Conservation (phyloP, 2,329 filamentous ascomycete species). For the Tolypocladium cylindrosporum region DNA sequence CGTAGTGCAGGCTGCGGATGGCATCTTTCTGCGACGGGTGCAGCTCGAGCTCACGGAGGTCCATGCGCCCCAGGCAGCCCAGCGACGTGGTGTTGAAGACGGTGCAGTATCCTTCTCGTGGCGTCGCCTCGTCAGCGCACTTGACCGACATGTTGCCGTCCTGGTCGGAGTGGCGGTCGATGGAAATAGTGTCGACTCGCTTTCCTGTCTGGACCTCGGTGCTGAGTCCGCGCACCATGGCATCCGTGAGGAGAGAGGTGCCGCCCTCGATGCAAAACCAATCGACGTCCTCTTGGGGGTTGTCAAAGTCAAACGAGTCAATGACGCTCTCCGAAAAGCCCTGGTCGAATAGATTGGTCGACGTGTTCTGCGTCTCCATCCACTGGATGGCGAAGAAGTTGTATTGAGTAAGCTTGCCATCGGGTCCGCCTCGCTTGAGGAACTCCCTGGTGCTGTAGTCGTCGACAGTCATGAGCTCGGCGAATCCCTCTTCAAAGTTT, state of each 20-base stretch:
- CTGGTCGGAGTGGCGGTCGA: not conserved
- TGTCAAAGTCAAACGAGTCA: constrained; percentile 21
- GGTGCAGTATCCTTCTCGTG: not conserved
- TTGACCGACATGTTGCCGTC: not conserved
- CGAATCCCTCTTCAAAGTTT: constrained; percentile 3
- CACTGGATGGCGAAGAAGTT: constrained; percentile 11
- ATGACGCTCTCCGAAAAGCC: constrained; percentile 23
- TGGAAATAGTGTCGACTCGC: not conserved
- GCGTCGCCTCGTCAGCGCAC: not conserved
- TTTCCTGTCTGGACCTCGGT: not conserved
- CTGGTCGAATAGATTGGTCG: constrained; percentile 22
- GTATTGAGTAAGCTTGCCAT: constrained; percentile 1
- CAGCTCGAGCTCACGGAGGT: not conserved
- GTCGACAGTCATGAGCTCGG: constrained; percentile 4
- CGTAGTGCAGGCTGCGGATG: not conserved
- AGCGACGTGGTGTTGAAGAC: not conserved
- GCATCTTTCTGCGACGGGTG: not conserved
- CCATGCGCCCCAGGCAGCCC: not conserved
- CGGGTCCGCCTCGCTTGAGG: constrained; percentile 7
- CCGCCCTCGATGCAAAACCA: not conserved
- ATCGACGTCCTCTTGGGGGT: constrained; percentile 3
- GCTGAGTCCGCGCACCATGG: constrained; percentile 31
- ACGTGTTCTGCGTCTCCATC: constrained; percentile 12
- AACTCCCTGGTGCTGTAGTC: constrained; percentile 12
- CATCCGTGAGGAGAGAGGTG: not conserved